These are phyloP conservation scores for Suillus cothurnatus DNA, from an alignment of 768 basidiomycete genomes.

Conservation along the genomic window DNA sequence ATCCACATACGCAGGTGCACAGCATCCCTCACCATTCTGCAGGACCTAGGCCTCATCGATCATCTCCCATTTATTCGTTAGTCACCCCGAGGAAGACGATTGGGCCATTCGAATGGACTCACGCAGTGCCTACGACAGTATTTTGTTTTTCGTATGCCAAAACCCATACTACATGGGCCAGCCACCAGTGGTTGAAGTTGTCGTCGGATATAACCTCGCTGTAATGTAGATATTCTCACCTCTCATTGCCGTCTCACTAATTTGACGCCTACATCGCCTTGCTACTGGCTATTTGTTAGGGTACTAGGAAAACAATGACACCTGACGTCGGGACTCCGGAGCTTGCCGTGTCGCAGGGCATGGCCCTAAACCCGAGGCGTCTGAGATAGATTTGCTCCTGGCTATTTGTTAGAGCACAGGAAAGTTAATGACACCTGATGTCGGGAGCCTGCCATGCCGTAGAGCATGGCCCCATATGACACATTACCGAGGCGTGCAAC, in stretches of 20 bases:
- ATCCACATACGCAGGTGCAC: not conserved
- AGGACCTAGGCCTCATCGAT: not conserved
- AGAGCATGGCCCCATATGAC: not conserved
- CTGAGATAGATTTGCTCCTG: not conserved
- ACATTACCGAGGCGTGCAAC: not conserved
- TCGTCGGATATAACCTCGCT: not conserved
- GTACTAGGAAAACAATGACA: not conserved
- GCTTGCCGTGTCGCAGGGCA: not conserved
- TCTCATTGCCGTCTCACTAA: not conserved
- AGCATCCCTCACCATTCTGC: not conserved
- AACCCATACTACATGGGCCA: not conserved
- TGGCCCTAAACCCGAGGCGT: not conserved
- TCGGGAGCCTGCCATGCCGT: too few relatives aligned
- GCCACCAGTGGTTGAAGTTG: not conserved
- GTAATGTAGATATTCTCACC: not conserved
- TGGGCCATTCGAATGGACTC: not conserved
- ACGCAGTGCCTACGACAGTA: not conserved
- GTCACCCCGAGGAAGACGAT: not conserved
- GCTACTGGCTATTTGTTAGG: not conserved
- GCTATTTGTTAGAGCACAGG: not conserved
- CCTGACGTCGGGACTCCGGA: too few relatives aligned
- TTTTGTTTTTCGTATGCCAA: not conserved
- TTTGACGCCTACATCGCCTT: not conserved
- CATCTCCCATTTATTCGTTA: not conserved
- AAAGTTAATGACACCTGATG: not conserved